Base-by-base conservation (phyloP, 2,329 filamentous ascomycete species). In the Pseudophaeomoniella oleicola region DNA sequence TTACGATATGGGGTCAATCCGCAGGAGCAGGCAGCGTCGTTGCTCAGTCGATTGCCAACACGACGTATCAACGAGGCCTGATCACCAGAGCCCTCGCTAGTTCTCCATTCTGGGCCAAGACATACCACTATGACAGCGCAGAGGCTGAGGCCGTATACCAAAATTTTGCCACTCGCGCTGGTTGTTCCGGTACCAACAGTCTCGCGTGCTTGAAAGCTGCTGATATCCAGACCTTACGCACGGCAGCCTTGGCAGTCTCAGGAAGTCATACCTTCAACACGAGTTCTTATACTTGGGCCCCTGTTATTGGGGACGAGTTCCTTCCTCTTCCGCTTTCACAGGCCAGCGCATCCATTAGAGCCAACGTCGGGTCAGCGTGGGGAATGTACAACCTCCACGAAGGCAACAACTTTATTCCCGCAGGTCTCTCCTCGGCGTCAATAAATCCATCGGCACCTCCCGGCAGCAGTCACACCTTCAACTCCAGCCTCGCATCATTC, bases 381-480 rank as follows among this genome's bases (percentile, higher is more conserved):
- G 60, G 63, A n/a, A 69, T 67, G 59, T 77, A 76, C 50, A 78
- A 78, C 48, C 62, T 67, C 1, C 68, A 75, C 46, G 74, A 78
- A 51, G 73, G 75, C 15, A 66, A 77, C 49, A 73, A 71, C 42
- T 78, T 79, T 45, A 57, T 75, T 15, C 71, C 71, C 0, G 49
- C 63, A 0, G 67, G 64, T 0, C 55, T 77, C 2, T 48, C n/a
- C n/a, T n/a, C n/a, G n/a, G n/a, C n/a, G n/a, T n/a, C n/a, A n/a
- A n/a, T 55, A 13, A 56, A 53, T 34, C 41, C 43, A 0, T 43
- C 46, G 0, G 50, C 53, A 4, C 46, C 49, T 0, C 55, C 56
- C 2, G 58, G 61, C 12, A 4, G 14, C 4, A 18, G 11, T 9
- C 9, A 9, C 4, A 17, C 32, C 0, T 75, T 69, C 48, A 73